These are phyloP conservation scores for Mycena citricolor DNA, from an alignment of 1,284 basidiomycete genomes.

Conservation along the genomic window DNA sequence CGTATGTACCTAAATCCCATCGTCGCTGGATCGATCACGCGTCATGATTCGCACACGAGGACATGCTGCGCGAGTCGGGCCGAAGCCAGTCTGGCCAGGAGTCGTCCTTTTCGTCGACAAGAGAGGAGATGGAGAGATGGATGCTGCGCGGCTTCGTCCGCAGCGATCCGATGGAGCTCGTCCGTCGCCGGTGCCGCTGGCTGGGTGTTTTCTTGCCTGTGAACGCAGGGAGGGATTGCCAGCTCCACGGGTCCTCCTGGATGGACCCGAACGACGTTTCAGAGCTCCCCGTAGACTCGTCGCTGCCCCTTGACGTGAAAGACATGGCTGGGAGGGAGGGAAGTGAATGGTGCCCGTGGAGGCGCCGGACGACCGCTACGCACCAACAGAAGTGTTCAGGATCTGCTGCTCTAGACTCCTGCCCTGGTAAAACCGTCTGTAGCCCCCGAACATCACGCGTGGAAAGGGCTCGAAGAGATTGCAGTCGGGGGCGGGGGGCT, in stretches of 20 bases:
- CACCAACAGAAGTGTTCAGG: no score
- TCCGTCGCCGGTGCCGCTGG: constrained; percentile 3
- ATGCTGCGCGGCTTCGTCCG: constrained; percentile 14
- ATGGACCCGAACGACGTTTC: constrained; percentile 10
- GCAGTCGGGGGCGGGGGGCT: constrained; percentile 7
- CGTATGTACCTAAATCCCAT: no score
- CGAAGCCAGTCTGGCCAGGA: constrained; percentile 19
- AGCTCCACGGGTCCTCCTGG: constrained; percentile 18
- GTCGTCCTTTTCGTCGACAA: constrained; percentile 10
- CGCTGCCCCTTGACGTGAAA: no score
- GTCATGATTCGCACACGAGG: no score
- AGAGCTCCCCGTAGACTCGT: no score
- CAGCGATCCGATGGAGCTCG: no score
- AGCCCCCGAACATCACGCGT: constrained; percentile 16
- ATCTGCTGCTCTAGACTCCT: not conserved
- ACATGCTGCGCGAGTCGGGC: not conserved
- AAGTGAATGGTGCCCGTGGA: no score
- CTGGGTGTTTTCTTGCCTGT: constrained; percentile 8
- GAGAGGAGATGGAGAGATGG: constrained; percentile 1
- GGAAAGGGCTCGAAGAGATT: constrained; percentile 22
- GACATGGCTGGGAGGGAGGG: no score
- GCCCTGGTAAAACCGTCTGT: constrained; percentile 16
- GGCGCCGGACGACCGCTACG: no score
- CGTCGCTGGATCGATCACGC: not conserved
- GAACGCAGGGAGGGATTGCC: constrained; percentile 16